Conservation (phyloP, 2,329 filamentous ascomycete genomes). For the Fusarium sp. region DNA sequence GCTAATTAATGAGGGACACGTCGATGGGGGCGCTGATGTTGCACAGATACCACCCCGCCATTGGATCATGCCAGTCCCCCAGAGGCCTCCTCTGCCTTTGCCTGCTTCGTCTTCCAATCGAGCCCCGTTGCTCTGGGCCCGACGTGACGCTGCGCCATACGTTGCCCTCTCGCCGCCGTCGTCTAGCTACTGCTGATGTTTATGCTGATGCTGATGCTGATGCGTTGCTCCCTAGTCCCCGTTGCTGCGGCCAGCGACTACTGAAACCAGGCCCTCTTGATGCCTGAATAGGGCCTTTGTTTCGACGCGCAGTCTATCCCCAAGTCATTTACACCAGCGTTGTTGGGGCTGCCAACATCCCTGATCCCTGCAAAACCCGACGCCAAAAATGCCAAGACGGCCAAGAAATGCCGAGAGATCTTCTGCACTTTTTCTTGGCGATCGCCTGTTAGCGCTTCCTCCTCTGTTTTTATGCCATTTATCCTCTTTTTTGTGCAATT, state of each 20-base stretch:
- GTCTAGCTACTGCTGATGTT: neutral
- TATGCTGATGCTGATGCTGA: too few species aligned
- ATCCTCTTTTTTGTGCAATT: conserved; percentile 24
- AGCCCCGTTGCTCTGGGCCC: too few species aligned
- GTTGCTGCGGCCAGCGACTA: neutral
- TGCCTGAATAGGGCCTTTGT: too few species aligned
- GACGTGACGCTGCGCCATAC: neutral
- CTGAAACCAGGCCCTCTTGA: too few species aligned
- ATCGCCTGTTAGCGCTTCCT: conserved; percentile 18
- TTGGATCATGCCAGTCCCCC: conserved; percentile 15
- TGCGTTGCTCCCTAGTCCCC: neutral
- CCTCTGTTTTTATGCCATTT: neutral
- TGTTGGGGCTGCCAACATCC: neutral
- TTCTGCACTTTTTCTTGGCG: conserved; percentile 33
- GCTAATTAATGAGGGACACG: conserved; percentile 25
- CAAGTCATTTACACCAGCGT: neutral
- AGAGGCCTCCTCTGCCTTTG: conserved; percentile 30
- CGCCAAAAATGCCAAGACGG: conserved; percentile 42
- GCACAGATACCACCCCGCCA: conserved; percentile 12
- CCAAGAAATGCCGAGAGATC: conserved; percentile 47
- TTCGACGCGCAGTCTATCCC: neutral
- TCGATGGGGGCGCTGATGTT: conserved; percentile 16
- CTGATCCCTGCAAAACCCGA: conserved; percentile 1
- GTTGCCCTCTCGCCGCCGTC: conserved; percentile 1
- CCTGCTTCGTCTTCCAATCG: conserved; percentile 9